A percentile compares a stretch with the other conserved stretches of the same genome.
These are phyloP conservation scores for Pyrenophora tritici-repentis DNA, from an alignment of 2,329 filamentous ascomycete species.

Conservation along the genomic window DNA sequence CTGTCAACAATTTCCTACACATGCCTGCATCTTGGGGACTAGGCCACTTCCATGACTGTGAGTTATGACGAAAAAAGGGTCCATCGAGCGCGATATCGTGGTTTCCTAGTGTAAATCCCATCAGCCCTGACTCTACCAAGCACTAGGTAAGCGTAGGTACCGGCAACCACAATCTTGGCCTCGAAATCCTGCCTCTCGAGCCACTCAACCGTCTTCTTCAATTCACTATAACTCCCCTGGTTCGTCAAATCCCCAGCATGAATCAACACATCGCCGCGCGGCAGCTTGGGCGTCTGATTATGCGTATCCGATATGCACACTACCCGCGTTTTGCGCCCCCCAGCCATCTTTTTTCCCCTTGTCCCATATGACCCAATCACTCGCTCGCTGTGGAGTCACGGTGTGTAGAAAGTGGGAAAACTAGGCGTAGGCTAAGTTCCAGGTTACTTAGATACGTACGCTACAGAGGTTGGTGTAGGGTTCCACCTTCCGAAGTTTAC, in stretches of 20 bases:
- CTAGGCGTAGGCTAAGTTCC: no score
- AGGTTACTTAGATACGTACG: no score
- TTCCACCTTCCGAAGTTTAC: no score
- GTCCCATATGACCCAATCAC: neutral
- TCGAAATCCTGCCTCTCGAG: slow-evolving; percentile 70
- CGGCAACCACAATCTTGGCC: slow-evolving; percentile 71
- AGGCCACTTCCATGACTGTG: slow-evolving; percentile 62
- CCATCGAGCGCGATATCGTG: slow-evolving; percentile 74
- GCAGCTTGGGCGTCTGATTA: slow-evolving; percentile 67
- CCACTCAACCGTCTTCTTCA: slow-evolving; percentile 67
- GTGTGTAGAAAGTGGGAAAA: no score
- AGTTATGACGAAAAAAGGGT: slow-evolving; percentile 63
- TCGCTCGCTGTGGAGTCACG: neutral
- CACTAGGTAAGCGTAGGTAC: slow-evolving; percentile 46
- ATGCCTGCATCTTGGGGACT: slow-evolving; percentile 57
- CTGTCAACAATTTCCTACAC: slow-evolving; percentile 60
- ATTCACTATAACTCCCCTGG: slow-evolving; percentile 63
- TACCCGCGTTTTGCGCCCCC: slow-evolving; percentile 59
- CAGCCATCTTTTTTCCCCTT: no score
- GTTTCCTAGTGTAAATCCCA: slow-evolving; percentile 61
- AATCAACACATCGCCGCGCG: slow-evolving; percentile 73
- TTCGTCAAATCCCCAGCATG: slow-evolving; percentile 80
- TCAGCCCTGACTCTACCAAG: neutral
- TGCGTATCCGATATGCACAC: slow-evolving; percentile 81
- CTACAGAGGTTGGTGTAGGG: no score